Evolutionary conservation across 768 basidiomycete genomes (phyloP), one percentile per base, ranked within the genome.

Genomic region (Lyophyllum decastes): DNA sequence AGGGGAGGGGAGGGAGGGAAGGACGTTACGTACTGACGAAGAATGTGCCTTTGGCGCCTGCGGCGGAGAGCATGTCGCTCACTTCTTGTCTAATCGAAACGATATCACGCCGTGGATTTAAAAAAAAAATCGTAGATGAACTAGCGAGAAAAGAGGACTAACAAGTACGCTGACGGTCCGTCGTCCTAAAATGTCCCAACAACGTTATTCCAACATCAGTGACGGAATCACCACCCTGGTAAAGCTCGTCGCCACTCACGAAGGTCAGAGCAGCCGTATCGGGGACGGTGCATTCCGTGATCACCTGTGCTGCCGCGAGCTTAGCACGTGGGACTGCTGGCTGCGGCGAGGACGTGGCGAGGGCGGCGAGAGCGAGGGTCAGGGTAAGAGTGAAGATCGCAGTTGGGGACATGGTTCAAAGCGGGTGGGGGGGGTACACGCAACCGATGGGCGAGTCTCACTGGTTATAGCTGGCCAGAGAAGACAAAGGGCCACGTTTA

Each of bases 21-120:
- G 10, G 27, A 27, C 2, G 2, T 9, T 19, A 61, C 56, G 24
- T 17, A 59, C 50, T 58, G 16, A 55, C 49, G 38, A 58, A 71
- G 69, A 80, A 81, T 0, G 80, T 80, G 0, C 73, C 79, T 43
- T 66, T 74, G 2, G 71, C 77, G 25, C 68, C 68, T 21, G 70
- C 69, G 26, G 67, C 70, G 4, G 57, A 49, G 24, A 79, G 61
- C 12, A 69, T 61, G 33, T 73, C 69, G 54, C 63, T 66, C 46
- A 69, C 53, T 26, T 68, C 56, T 25, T 63, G 47, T 14, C 66
- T 69, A n/a, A n/a, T n/a, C n/a, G n/a, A n/a, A n/a, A n/a, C n/a
- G n/a, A n/a, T n/a, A n/a, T n/a, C n/a, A n/a, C n/a, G n/a, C n/a
- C n/a, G n/a, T n/a, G n/a, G n/a, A n/a, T n/a, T n/a, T n/a, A n/a